These are phyloP conservation scores for Cercis canadensis DNA, from an alignment of 306 rosid species.

Conservation along the genomic window DNA sequence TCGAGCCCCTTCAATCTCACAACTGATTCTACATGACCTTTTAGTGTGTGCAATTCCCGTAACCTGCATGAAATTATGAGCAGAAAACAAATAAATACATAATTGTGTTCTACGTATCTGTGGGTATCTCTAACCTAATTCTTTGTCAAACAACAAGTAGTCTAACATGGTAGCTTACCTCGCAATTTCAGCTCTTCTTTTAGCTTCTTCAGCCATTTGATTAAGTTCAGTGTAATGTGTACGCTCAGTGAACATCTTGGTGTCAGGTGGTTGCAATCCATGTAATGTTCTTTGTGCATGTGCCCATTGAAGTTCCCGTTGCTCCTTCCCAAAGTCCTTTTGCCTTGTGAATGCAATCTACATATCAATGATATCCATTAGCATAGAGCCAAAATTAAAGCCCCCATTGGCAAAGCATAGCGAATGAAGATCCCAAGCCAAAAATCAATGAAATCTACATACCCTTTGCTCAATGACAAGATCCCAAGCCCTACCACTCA, in stretches of 20 bases:
- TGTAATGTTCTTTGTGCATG: slow-evolving; percentile 96
- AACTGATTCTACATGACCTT: slow-evolving; percentile 97
- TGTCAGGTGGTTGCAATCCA: slow-evolving; percentile 84
- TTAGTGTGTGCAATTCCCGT: slow-evolving; percentile 89
- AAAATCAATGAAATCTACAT: slow-evolving; percentile 37
- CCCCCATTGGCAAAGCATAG: slow-evolving; percentile 13
- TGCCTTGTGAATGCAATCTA: slow-evolving; percentile 98
- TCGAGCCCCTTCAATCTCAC: slow-evolving; percentile 98
- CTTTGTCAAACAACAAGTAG: not conserved
- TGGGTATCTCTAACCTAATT: not conserved
- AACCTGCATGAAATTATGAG: slow-evolving; percentile 56
- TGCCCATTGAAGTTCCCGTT: slow-evolving; percentile 98
- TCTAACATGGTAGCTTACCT: slow-evolving; percentile 51
- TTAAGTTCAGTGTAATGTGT: slow-evolving; percentile 85
- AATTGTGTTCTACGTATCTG: not conserved
- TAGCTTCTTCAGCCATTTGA: slow-evolving; percentile 98
- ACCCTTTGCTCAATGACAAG: slow-evolving; percentile 99
- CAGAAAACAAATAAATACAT: slow-evolving; percentile 12
- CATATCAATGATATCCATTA: slow-evolving; percentile 37
- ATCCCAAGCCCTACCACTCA: slow-evolving; percentile 98
- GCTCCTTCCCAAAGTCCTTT: slow-evolving; percentile 99
- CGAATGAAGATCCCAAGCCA: slow-evolving; percentile 15
- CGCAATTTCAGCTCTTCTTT: slow-evolving; percentile 96
- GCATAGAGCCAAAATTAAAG: slow-evolving; percentile 11
- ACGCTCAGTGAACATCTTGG: slow-evolving; percentile 83